Base-by-base conservation (phyloP, 306 rosid species). In the Cicer yamashitae region DNA sequence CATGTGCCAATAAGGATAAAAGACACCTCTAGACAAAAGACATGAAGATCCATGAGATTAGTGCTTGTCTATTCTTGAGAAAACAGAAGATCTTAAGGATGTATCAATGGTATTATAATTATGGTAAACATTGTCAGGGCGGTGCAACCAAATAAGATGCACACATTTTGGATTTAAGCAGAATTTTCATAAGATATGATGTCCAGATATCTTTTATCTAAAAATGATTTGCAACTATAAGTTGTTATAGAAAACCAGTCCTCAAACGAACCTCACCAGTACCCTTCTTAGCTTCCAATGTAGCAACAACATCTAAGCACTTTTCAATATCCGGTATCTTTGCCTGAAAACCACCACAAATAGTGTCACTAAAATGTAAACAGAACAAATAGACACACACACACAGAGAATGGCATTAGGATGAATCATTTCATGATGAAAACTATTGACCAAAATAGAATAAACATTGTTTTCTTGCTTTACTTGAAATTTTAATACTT, bases 271-370 rank as follows among this genome's bases (percentile, higher is more conserved):
- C 99, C 99, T 92, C 97, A 86, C 98, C 96, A 25, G 99, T 82
- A 70, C 88, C 96, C 93, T 92, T 90, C 93, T 90, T 90, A 84
- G 93, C 92, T 80, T 89, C 89, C 82, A 90, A 85, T 30, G 93
- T 81, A 54, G 93, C 92, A 81, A 91, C 94, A 65, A 92, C 84
- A 6, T 90, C 97, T 78, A 90, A 83, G 87, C 97, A 94, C 85
- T 96, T 96, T 65, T 84, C 91, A 68, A 94, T 94, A 85, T 94
- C 98, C 17, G 98, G 97, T 46, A 96, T 92, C 86, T 96, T 96
- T 62, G 98, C 99, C 99, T 96, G 86, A 44, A 34, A 84, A 82
- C 50, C 52, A 79, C 60, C 57, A 66, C 20, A 82, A 84, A 76
- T 54, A 62, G 30, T 17, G 45, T 79, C 54, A 72, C 43, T 12